Percentiles rank a stretch among this genome's conserved stretches.
These are phyloP conservation scores for Dactylellina cionopaga DNA, from an alignment of 2,329 filamentous ascomycete species.

Conservation along the genomic window DNA sequence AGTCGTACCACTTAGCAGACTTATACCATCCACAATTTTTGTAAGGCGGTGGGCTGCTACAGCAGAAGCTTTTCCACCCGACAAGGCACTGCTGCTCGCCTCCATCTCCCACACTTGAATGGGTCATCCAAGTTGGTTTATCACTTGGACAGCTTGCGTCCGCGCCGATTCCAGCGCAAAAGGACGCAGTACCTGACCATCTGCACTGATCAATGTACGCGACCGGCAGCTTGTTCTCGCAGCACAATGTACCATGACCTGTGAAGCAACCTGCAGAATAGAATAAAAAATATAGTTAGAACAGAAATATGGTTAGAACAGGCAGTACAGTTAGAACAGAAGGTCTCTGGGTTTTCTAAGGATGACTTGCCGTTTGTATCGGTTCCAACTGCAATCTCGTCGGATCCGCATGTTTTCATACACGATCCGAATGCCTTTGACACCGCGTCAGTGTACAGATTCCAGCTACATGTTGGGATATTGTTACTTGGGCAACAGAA, in stretches of 20 bases:
- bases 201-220: not conserved
- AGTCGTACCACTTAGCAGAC: not conserved
- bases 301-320: too few species aligned
- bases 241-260: constrained; percentile 1
- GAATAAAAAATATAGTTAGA: too few species aligned
- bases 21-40: constrained; percentile 15
- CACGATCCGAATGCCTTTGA: not conserved
- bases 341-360: too few species aligned
- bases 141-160: not conserved
- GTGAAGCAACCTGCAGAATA: not conserved
- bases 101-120: not conserved
- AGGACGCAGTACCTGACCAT: not conserved
- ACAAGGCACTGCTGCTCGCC: not conserved
- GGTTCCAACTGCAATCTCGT: not conserved
- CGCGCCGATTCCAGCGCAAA: not conserved
- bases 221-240: constrained; percentile 4
- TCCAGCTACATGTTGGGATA: not conserved
- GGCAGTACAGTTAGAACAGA: too few species aligned
- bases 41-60: not conserved
- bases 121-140: not conserved
- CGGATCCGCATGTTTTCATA: not conserved
- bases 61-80: constrained; percentile 18
- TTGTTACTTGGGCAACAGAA: constrained; percentile 18
- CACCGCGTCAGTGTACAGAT: not conserved
- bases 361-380: not conserved